phyloP scores from a whole-genome alignment of 2,329 filamentous ascomycete genomes.

The Pestalotiopsis sp. region DNA sequence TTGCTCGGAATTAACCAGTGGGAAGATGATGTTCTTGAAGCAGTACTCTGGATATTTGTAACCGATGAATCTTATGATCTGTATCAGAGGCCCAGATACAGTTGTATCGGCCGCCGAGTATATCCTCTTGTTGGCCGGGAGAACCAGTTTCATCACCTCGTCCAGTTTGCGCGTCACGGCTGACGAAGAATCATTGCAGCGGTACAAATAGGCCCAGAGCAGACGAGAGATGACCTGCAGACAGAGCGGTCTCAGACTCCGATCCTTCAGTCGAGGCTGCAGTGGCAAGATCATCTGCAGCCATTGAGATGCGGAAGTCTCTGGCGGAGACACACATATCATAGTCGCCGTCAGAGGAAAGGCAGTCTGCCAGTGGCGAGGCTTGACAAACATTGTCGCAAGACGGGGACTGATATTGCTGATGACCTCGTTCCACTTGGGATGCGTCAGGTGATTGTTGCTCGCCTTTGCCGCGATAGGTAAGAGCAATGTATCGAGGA shows the following conservation, averaged over 20 bases:
- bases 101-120: conserved; percentile 79
- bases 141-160: conserved; percentile 80
- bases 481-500: conserved; percentile 82
- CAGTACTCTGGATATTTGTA: conserved; percentile 93
- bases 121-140: conserved; percentile 78
- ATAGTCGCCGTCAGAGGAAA: conserved; percentile 87
- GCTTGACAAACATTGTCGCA: conserved; percentile 83
- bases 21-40: conserved; percentile 91
- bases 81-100: conserved; percentile 88
- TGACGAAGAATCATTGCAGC: conserved; percentile 70
- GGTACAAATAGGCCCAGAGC: conserved; percentile 92
- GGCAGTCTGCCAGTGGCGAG: conserved; percentile 85
- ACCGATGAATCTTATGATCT: conserved; percentile 91
- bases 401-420: conserved; percentile 76
- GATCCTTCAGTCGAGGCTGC: conserved; percentile 82
- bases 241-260: conserved; percentile 73
- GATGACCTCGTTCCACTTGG: conserved; percentile 86
- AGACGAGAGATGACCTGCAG: conserved; percentile 88
- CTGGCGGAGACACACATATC: conserved; percentile 83
- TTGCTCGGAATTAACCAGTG: conserved; percentile 88
- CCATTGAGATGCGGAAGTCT: conserved; percentile 86
- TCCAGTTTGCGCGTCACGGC: conserved; percentile 78
- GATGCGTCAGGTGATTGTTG: conserved; percentile 72
- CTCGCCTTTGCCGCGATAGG: conserved; percentile 82
- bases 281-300: conserved; percentile 75